Conservation (phyloP, 208 protist species). For the Plasmodiophora brassicae region DNA sequence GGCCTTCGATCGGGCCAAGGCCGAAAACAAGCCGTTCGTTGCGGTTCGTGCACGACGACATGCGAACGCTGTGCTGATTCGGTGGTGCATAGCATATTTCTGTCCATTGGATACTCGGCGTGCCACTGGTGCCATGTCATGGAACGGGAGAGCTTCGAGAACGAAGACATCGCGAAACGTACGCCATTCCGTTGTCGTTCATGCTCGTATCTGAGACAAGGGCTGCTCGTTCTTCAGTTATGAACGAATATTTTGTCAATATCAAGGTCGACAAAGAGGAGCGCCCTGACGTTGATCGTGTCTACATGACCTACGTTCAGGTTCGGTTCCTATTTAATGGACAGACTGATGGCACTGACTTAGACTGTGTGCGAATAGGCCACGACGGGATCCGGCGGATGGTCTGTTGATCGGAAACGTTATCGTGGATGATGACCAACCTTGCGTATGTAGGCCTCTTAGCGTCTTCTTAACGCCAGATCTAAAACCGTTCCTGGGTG, state of each 20-base stretch:
- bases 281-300: constrained; percentile 50
- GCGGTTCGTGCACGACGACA: background rate
- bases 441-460: constrained; percentile 47
- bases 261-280: constrained; percentile 59
- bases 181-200: background rate
- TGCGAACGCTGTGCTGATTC: background rate
- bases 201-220: background rate
- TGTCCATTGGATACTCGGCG: constrained; percentile 61
- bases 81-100: constrained; percentile 48
- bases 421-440: background rate
- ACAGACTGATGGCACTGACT: background rate
- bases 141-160: constrained; percentile 62
- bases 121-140: constrained; percentile 71
- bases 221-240: background rate
- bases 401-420: background rate
- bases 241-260: constrained; percentile 55
- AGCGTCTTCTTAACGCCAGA: constrained; percentile 48
- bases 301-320: constrained; percentile 50
- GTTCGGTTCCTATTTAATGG: background rate
- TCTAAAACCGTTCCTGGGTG: constrained; percentile 39
- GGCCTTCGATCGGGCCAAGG: constrained; percentile 54
- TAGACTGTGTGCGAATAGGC: background rate
- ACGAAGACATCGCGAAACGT: constrained; percentile 37
- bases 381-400: constrained; percentile 23
- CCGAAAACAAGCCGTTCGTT: constrained; percentile 53